phyloP scores from a whole-genome alignment of 2,329 filamentous ascomycete genomes.

The Neonectria neomacrospora region DNA sequence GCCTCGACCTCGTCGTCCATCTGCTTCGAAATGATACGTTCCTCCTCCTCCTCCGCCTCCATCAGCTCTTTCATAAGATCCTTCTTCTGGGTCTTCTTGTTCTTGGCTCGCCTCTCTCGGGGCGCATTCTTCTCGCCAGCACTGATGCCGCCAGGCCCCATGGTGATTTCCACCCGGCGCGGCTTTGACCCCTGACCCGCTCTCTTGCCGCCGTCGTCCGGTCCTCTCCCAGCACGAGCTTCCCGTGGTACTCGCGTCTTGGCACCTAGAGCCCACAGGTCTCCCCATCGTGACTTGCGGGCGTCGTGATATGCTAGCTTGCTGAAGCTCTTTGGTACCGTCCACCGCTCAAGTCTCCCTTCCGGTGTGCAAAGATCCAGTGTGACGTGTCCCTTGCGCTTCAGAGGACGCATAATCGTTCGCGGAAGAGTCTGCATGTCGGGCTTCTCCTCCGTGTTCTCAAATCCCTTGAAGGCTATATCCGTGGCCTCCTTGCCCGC shows the following conservation, averaged over 20 bases:
- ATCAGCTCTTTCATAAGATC: conserved; percentile 56
- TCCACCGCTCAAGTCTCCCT: conserved; percentile 92
- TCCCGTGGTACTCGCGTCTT: conserved; percentile 79
- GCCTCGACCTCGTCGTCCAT: conserved; percentile 48
- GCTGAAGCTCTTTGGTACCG: conserved; percentile 83
- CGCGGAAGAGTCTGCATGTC: conserved; percentile 80
- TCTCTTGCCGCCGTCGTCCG: conserved; percentile 60
- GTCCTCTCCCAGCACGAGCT: conserved; percentile 67
- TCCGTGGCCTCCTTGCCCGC: conserved; percentile 69
- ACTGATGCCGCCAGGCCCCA: conserved; percentile 51
- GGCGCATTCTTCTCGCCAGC: conserved; percentile 52
- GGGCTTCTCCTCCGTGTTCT: conserved; percentile 57
- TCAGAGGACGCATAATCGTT: conserved; percentile 81
- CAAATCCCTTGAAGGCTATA: conserved; percentile 79
- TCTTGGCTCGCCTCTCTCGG: conserved; percentile 55
- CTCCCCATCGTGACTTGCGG: conserved; percentile 89
- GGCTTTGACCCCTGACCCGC: conserved; percentile 54
- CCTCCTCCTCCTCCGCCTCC: conserved; percentile 49
- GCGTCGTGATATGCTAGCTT: conserved; percentile 90
- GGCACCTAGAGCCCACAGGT: conserved; percentile 93
- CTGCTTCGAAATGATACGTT: conserved; percentile 46
- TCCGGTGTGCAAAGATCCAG: conserved; percentile 90
- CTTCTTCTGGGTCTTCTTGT: conserved; percentile 51
- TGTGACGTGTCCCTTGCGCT: conserved; percentile 87
- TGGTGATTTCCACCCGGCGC: conserved; percentile 51